Conservation (phyloP, 192 early-diverging fungal genomes). For the Mortierella claussenii region DNA sequence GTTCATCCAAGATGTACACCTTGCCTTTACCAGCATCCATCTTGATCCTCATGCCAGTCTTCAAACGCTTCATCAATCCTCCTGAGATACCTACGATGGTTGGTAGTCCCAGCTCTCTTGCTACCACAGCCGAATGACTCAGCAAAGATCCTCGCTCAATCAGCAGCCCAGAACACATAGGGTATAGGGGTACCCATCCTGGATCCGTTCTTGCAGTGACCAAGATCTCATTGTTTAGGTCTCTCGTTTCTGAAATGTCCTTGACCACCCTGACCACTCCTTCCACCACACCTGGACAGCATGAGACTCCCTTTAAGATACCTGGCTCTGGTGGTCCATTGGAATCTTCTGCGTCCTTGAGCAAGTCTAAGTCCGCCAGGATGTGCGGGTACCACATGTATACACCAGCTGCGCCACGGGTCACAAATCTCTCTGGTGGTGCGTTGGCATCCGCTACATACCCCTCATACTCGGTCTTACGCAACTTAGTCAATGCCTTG, state of each 20-base stretch:
- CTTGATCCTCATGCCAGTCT: conserved; percentile 49
- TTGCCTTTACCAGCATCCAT: conserved; percentile 55
- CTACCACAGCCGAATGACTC: conserved; percentile 56
- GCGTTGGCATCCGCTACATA: conserved; percentile 41
- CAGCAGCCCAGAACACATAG: conserved; percentile 53
- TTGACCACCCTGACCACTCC: conserved; percentile 49
- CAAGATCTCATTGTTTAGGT: conserved; percentile 48
- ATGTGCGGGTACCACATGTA: conserved; percentile 55
- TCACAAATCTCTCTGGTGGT: conserved; percentile 46
- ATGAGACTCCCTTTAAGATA: conserved; percentile 47
- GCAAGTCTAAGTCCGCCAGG: conserved; percentile 44
- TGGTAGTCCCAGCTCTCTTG: conserved; percentile 55
- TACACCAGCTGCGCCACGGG: conserved; percentile 43
- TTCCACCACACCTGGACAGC: conserved; percentile 51
- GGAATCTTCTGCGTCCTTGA: conserved; percentile 47
- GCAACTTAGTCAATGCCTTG: conserved; percentile 40
- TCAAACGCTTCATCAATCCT: conserved; percentile 48
- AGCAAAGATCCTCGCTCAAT: conserved; percentile 54
- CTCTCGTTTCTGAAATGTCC: conserved; percentile 43
- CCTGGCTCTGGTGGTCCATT: conserved; percentile 50
- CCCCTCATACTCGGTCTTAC: conserved; percentile 40
- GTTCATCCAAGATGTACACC: conserved; percentile 46
- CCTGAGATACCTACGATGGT: conserved; percentile 58
- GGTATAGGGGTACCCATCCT: conserved; percentile 57
- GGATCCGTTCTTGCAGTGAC: conserved; percentile 54